Evolutionary conservation across 2,329 filamentous ascomycete genomes (phyloP), one percentile per base, ranked within the genome.

Genomic region (Hypocreales sp.): DNA sequence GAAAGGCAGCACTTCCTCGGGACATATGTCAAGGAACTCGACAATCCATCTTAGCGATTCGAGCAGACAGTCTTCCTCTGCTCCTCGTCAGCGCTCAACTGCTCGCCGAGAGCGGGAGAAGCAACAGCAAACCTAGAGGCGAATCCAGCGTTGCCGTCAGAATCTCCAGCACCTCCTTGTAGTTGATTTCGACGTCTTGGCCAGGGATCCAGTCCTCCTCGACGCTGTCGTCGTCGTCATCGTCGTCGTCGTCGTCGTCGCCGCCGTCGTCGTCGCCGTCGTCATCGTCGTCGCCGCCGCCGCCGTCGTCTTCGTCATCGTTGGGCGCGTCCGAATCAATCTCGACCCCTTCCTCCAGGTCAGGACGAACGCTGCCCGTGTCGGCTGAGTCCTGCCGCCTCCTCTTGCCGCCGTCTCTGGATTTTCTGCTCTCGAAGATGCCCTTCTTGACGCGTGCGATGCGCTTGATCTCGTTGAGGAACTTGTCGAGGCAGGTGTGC

Each of bases 201-300:
- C 92, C 90, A 0, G 92, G 92, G 24, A 95, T 77, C 84, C 87
- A 98, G 46, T 95, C 90, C 33, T 86, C 86, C 40, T 93, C 86
- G 24, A 69, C 73, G 34, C 72, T 74, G 11, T 63, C 56, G 17
- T 67, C 67, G 19, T 65, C 66, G 3, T 67, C 64, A 5, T 72
- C 69, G n/a, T n/a, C n/a, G n/a, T n/a, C n/a, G n/a, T n/a, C n/a
- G n/a, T n/a, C n/a, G n/a, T n/a, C n/a, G n/a, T n/a, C n/a, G n/a
- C n/a, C n/a, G n/a, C n/a, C n/a, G n/a, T n/a, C n/a, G n/a, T n/a
- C n/a, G n/a, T n/a, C n/a, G n/a, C n/a, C n/a, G n/a, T n/a, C n/a
- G n/a, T n/a, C n/a, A n/a, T n/a, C n/a, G n/a, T n/a, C n/a, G n/a
- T n/a, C n/a, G n/a, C n/a, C n/a, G n/a, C n/a, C n/a, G n/a, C n/a